A percentile compares a stretch with the other conserved stretches of the same genome.
Evolutionary conservation across 75 land plant species (phyloP).

Genomic region (Picea sitchensis): DNA sequence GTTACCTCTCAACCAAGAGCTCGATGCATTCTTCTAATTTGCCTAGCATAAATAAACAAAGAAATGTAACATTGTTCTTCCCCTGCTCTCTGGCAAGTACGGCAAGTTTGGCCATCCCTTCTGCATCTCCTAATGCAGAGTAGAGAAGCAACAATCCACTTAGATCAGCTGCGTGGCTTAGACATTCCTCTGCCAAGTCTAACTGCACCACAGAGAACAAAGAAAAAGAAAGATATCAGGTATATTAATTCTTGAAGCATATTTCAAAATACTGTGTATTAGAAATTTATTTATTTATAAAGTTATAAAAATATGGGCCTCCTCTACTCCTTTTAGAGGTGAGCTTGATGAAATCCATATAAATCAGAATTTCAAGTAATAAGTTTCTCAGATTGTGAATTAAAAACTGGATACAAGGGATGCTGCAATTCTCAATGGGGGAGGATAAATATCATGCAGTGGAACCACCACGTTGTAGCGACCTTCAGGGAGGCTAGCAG

Average conservation of each 20-base stretch:
- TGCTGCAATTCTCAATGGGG: too few relatives aligned
- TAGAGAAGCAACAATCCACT: constrained; percentile 93
- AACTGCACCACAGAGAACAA: constrained; percentile 51
- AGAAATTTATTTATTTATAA: background rate
- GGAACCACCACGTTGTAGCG: too few relatives aligned
- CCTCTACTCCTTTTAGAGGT: background rate
- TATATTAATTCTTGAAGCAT: background rate
- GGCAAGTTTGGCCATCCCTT: constrained; percentile 76
- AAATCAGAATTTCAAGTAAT: background rate
- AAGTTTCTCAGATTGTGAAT: too few relatives aligned
- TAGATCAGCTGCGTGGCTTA: constrained; percentile 75
- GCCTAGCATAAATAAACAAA: constrained; percentile 86
- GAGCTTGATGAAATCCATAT: background rate
- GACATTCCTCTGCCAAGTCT: constrained; percentile 92
- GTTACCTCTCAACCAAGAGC: constrained; percentile 81
- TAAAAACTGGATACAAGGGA: too few relatives aligned
- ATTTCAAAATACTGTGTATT: background rate
- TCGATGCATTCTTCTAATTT: constrained; percentile 89
- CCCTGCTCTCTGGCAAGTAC: constrained; percentile 77
- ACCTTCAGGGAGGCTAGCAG: too few relatives aligned
- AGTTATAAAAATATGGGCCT: too few relatives aligned
- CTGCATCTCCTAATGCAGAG: constrained; percentile 89
- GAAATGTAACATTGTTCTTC: constrained; percentile 93
- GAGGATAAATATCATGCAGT: too few relatives aligned
- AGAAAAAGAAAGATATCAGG: constrained; percentile 11